phyloP scores from a whole-genome alignment of 1,139 yeast genomes.

The Blastobotrys proliferans region DNA sequence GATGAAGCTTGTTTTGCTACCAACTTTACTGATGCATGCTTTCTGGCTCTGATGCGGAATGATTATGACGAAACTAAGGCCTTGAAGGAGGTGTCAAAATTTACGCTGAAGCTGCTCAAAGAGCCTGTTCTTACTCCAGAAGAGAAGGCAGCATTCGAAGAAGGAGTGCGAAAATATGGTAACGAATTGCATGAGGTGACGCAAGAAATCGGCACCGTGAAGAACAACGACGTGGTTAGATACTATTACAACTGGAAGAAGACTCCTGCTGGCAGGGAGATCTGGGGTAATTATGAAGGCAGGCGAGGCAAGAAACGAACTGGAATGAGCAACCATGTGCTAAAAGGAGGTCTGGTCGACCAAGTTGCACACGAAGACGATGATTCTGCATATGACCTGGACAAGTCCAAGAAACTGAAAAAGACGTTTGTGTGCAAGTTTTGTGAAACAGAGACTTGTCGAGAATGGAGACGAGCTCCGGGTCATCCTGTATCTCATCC shows the following conservation, averaged over 20 bases:
- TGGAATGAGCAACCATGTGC: slow-evolving; percentile 37
- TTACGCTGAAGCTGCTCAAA: slow-evolving; percentile 56
- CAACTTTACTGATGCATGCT: slow-evolving; percentile 72
- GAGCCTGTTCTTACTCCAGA: slow-evolving; percentile 71
- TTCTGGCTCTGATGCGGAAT: slow-evolving; percentile 50
- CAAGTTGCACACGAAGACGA: slow-evolving; percentile 63
- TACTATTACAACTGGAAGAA: slow-evolving; percentile 91
- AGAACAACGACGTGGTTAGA: slow-evolving; percentile 73
- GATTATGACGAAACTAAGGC: slow-evolving; percentile 51
- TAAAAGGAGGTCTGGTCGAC: slow-evolving; percentile 36
- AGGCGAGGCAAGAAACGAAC: slow-evolving; percentile 41
- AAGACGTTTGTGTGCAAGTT: slow-evolving; percentile 56
- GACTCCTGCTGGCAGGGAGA: slow-evolving; percentile 63
- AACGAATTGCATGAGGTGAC: slow-evolving; percentile 75
- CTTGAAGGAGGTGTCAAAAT: slow-evolving; percentile 35
- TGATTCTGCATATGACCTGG: slow-evolving; percentile 63
- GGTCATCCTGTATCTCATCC: slow-evolving; percentile 48
- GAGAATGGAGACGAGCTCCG: slow-evolving; percentile 69
- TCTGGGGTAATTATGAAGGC: slow-evolving; percentile 84
- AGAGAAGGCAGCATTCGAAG: slow-evolving; percentile 68
- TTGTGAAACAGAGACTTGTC: slow-evolving; percentile 52
- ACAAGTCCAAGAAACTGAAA: slow-evolving; percentile 39
- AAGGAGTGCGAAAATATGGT: slow-evolving; percentile 69
- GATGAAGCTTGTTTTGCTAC: too few species aligned
- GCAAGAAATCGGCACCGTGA: slow-evolving; percentile 63